Conservation (phyloP, 2,329 filamentous ascomycete species). For the Colletotrichum horii region DNA sequence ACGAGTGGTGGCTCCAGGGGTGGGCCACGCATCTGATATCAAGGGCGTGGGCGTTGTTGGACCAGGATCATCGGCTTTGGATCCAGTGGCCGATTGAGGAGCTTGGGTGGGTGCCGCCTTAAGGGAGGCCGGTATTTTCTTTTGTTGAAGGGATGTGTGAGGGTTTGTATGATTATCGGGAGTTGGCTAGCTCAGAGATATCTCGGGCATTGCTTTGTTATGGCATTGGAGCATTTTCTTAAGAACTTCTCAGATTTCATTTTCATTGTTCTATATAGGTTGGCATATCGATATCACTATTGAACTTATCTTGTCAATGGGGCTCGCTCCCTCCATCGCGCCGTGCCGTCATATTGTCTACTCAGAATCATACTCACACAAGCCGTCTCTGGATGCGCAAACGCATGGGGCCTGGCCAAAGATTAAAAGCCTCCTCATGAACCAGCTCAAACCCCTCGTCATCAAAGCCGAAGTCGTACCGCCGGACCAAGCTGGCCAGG, state of each 20-base stretch:
- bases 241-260: not conserved
- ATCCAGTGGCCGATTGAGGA: constrained; percentile 30
- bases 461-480: constrained; percentile 40
- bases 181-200: not conserved
- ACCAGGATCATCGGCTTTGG: constrained; percentile 41
- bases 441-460: not conserved
- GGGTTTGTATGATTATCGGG: not conserved
- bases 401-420: not conserved
- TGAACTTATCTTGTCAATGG: not conserved
- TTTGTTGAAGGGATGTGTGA: not conserved
- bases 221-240: not conserved
- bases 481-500: constrained; percentile 44
- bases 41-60: constrained; percentile 35
- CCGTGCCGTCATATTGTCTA: not conserved
- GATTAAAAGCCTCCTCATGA: not conserved
- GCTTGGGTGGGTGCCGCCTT: constrained; percentile 27
- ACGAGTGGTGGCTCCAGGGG: constrained; percentile 42
- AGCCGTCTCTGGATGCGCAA: not conserved
- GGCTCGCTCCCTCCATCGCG: not conserved
- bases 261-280: not conserved
- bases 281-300: not conserved
- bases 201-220: not conserved
- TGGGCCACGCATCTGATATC: constrained; percentile 37
- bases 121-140: not conserved
- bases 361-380: not conserved